A percentile compares a stretch with the other conserved stretches of the same genome.
Conservation (phyloP, 139 green algal species). For the Axilococcus clingmanii region DNA sequence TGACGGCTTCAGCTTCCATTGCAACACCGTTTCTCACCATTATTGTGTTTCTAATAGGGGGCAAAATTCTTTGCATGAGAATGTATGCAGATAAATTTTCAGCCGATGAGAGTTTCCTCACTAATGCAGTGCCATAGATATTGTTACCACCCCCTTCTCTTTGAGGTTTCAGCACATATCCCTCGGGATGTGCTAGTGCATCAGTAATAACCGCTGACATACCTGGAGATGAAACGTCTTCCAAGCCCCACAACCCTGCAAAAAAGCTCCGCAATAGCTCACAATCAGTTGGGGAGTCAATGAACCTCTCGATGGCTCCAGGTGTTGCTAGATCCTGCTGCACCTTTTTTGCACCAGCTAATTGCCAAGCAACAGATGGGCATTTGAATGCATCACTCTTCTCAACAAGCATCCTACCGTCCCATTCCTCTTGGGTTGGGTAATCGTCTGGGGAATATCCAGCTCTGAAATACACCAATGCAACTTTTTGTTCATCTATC, state of each 20-base stretch:
- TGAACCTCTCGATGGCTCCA: conserved; percentile 57
- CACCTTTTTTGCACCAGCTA: conserved; percentile 91
- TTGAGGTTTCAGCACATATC: conserved; percentile 90
- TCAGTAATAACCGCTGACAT: conserved; percentile 38
- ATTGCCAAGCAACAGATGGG: conserved; percentile 79
- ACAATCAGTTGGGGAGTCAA: conserved; percentile 19
- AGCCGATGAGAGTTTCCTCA: conserved; percentile 26
- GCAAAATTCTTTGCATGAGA: conserved; percentile 93
- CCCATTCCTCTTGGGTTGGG: conserved; percentile 65
- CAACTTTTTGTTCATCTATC: conserved; percentile 15
- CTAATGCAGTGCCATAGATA: conserved; percentile 75
- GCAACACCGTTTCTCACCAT: conserved; percentile 61
- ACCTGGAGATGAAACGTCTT: conserved; percentile 37
- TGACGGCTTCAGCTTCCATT: conserved; percentile 60
- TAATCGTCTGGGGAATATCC: conserved; percentile 91
- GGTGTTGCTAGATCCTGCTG: conserved; percentile 73
- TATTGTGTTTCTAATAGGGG: conserved; percentile 41
- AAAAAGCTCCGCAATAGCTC: conserved; percentile 66
- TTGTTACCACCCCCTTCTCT: conserved; percentile 97
- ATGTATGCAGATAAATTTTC: conserved; percentile 75
- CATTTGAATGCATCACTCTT: conserved; percentile 66
- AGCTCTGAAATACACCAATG: conserved; percentile 68
- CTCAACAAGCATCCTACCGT: conserved; percentile 69
- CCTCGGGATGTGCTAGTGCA: conserved; percentile 57
- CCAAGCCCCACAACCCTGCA: conserved; percentile 85